These are phyloP conservation scores for Gloeophyllum trabeum DNA, from an alignment of 768 basidiomycete genomes.

Conservation along the genomic window DNA sequence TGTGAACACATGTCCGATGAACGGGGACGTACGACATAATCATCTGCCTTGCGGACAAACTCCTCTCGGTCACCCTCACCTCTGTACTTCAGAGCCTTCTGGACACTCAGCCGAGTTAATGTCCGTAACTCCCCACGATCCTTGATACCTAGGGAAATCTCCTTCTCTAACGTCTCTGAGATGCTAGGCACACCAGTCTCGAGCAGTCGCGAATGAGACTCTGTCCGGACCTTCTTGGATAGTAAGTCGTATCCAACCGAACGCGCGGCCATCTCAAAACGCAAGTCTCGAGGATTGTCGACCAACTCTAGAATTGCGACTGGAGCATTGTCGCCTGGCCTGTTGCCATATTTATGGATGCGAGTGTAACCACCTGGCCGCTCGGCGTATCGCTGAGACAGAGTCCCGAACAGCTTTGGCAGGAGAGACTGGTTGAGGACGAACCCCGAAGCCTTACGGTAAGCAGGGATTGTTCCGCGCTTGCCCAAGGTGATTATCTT, in stretches of 20 bases:
- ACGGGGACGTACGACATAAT: constrained; percentile 48
- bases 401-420: constrained; percentile 74
- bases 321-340: constrained; percentile 88
- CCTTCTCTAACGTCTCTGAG: constrained; percentile 34
- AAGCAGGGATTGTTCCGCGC: constrained; percentile 61
- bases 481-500: constrained; percentile 92
- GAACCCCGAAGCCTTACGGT: constrained; percentile 65
- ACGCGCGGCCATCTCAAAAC: constrained; percentile 81
- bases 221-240: constrained; percentile 36
- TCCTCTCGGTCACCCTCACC: constrained; percentile 30
- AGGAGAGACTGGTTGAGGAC: constrained; percentile 61
- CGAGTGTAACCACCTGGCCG: constrained; percentile 94
- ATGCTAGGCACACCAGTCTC: constrained; percentile 38
- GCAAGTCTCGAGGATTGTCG: constrained; percentile 83
- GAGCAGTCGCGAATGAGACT: constrained; percentile 33
- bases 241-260: constrained; percentile 80
- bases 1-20: constrained; percentile 1
- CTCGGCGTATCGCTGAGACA: constrained; percentile 68
- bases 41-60: constrained; percentile 43
- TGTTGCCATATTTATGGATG: constrained; percentile 83
- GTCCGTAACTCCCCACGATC: constrained; percentile 37
- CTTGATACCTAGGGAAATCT: constrained; percentile 28
- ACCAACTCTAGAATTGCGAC: constrained; percentile 90
- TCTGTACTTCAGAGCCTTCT: constrained; percentile 60
- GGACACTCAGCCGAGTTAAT: constrained; percentile 64